These are phyloP conservation scores for Murraya koenigii DNA, from an alignment of 345 rosid genomes.

Conservation along the genomic window DNA sequence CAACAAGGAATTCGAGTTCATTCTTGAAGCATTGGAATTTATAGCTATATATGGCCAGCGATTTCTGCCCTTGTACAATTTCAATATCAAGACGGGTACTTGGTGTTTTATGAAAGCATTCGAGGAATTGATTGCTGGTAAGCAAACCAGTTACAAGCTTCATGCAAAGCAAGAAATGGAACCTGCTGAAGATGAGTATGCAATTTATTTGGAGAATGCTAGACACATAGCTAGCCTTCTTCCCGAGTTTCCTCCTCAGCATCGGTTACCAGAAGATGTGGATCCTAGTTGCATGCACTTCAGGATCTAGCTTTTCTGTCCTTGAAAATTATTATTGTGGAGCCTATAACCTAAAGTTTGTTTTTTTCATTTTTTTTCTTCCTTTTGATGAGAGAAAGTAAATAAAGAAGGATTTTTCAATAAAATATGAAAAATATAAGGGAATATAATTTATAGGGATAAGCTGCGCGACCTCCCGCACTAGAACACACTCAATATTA, in stretches of 20 bases:
- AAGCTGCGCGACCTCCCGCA: too few relatives aligned
- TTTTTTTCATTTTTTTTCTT: too few relatives aligned
- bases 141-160: neutral
- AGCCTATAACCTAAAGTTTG: neutral
- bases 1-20: constrained; percentile 46
- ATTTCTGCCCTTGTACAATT: constrained; percentile 46
- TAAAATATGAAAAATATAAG: too few relatives aligned
- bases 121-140: constrained; percentile 8
- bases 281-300: constrained; percentile 25
- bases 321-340: neutral
- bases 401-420: too few relatives aligned
- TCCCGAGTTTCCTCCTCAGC: constrained; percentile 36
- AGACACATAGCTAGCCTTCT: constrained; percentile 32
- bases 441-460: too few relatives aligned
- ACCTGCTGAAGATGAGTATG: neutral
- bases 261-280: constrained; percentile 6
- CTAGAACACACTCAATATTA: too few relatives aligned
- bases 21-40: constrained; percentile 47
- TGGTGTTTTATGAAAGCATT: constrained; percentile 38
- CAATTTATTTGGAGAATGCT: constrained; percentile 30
- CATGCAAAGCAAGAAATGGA: too few relatives aligned
- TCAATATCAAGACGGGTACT: constrained; percentile 37
- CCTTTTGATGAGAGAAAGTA: too few relatives aligned
- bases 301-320: constrained; percentile 23
- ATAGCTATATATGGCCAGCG: constrained; percentile 48